phyloP scores from a whole-genome alignment of 495 filamentous ascomycete genomes.

The Aspergillus hancockii region DNA sequence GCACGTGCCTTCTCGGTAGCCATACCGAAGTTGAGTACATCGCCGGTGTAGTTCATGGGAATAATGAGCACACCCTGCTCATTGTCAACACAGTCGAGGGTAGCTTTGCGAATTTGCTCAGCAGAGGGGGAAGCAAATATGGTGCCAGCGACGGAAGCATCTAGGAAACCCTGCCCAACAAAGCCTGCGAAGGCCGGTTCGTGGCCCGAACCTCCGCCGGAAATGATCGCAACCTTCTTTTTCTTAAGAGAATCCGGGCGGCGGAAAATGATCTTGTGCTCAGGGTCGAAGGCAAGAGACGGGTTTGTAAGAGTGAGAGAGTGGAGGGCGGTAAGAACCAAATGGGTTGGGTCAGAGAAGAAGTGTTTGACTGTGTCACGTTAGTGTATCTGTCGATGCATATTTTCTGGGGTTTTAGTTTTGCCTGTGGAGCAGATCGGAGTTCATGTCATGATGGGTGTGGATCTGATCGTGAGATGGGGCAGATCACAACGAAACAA shows the following conservation, averaged over 20 bases:
- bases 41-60: conserved; percentile 69
- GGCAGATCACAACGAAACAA: neutral
- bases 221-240: conserved; percentile 75
- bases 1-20: conserved; percentile 90
- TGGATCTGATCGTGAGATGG: conserved; percentile 8
- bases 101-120: conserved; percentile 79
- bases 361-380: conserved; percentile 74
- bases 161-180: conserved; percentile 73
- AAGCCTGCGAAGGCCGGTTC: conserved; percentile 85
- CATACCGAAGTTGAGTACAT: conserved; percentile 94
- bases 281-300: conserved; percentile 71
- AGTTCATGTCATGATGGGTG: conserved; percentile 14
- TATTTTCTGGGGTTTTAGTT: conserved; percentile 10
- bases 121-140: conserved; percentile 91
- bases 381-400: conserved; percentile 18
- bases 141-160: conserved; percentile 83
- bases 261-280: conserved; percentile 85
- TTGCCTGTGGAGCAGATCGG: conserved; percentile 16
- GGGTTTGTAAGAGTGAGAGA: conserved; percentile 84
- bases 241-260: conserved; percentile 55
- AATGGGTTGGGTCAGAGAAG: conserved; percentile 78
- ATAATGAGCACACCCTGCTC: conserved; percentile 73
- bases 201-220: conserved; percentile 89
- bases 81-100: conserved; percentile 68
- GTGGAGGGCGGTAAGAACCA: conserved; percentile 77